Evolutionary conservation across 176 grass and related monocot species (phyloP).

Genomic region (Canna indica): DNA sequence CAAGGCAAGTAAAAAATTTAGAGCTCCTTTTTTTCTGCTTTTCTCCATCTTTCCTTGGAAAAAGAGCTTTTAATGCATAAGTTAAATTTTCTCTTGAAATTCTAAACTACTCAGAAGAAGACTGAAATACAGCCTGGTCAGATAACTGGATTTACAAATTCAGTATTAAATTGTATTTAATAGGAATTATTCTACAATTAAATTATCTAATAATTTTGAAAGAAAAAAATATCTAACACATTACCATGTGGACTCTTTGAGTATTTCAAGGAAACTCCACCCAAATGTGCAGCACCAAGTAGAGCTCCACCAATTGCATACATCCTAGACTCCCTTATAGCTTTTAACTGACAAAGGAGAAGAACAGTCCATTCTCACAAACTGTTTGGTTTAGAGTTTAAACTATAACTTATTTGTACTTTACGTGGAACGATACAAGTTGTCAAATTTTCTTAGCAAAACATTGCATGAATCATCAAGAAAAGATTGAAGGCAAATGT

Average conservation of each 20-base stretch:
- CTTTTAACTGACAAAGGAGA: slow-evolving; percentile 44
- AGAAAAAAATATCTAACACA: no score
- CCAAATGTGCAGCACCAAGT: slow-evolving; percentile 62
- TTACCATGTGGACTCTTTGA: slow-evolving; percentile 96
- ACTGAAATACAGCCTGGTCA: background rate
- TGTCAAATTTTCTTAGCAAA: no score
- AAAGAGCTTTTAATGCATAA: background rate
- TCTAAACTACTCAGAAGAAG: background rate
- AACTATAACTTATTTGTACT: no score
- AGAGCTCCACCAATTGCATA: slow-evolving; percentile 51
- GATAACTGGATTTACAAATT: background rate
- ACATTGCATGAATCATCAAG: no score
- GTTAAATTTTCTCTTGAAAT: background rate
- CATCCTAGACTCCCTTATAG: slow-evolving; percentile 72
- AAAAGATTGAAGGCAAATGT: no score
- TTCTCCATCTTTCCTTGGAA: background rate
- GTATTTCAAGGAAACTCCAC: slow-evolving; percentile 65
- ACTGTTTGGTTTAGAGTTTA: no score
- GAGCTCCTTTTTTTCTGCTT: background rate
- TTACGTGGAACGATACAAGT: no score
- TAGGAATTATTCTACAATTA: background rate
- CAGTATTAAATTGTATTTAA: background rate
- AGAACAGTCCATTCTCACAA: background rate
- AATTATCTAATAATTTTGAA: no score
- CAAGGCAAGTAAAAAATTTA: no score